Percentiles rank a stretch among this genome's conserved stretches.
Conservation (phyloP, 1,139 yeast genomes). For the Lodderomyces margitis region DNA sequence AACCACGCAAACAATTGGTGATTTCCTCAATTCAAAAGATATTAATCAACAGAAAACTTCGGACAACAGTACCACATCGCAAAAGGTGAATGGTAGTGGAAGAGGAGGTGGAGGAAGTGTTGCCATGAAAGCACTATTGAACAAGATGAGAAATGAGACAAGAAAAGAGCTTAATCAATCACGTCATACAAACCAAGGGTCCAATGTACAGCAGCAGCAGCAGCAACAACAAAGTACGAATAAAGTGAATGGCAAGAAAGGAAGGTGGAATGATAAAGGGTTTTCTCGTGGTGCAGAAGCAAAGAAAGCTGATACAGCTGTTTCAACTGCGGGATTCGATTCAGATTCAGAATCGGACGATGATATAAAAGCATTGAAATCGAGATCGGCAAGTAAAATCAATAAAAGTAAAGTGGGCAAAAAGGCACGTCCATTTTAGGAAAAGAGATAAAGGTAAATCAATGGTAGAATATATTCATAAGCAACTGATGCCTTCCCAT, state of each 20-base stretch:
- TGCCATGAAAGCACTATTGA: slow-evolving; percentile 47
- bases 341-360: slow-evolving; percentile 4
- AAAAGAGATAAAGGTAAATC: no score
- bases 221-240: slow-evolving; percentile 1
- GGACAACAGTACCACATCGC: not conserved
- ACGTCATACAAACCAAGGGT: not conserved
- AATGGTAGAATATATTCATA: no score
- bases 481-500: no score
- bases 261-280: no score
- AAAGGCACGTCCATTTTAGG: slow-evolving; percentile 1
- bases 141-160: slow-evolving; percentile 39
- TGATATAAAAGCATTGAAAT: slow-evolving; percentile 14
- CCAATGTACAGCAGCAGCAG: not conserved
- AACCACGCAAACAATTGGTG: slow-evolving; percentile 23
- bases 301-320: not conserved
- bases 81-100: not conserved
- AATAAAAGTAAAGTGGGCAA: slow-evolving; percentile 7
- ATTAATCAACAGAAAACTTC: slow-evolving; percentile 8
- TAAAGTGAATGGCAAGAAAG: not conserved
- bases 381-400: slow-evolving; percentile 16
- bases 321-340: slow-evolving; percentile 15
- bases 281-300: no score
- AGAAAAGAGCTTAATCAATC: slow-evolving; percentile 15
- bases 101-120: slow-evolving; percentile 11
- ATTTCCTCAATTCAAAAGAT: slow-evolving; percentile 27